These are phyloP conservation scores for Pythium brachiatum DNA, from an alignment of 352 stramenopile genomes.

Conservation along the genomic window DNA sequence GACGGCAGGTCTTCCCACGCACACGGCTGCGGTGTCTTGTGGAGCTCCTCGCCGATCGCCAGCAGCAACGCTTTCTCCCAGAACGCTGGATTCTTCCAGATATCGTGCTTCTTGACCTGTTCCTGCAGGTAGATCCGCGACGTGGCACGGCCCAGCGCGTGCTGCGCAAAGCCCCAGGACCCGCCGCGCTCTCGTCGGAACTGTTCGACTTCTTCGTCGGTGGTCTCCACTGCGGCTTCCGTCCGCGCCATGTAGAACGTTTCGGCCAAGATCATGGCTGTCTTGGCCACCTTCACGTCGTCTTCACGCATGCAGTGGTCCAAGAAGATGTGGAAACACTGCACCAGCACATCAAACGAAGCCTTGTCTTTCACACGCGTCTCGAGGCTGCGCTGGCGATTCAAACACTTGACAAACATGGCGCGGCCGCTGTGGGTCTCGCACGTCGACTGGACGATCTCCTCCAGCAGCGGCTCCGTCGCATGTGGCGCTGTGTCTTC, in stretches of 20 bases:
- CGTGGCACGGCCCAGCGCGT: constrained; percentile 40
- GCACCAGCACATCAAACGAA: constrained; percentile 60
- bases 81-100: constrained; percentile 85
- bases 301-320: constrained; percentile 73
- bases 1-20: constrained; percentile 79
- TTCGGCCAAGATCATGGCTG: constrained; percentile 83
- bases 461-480: constrained; percentile 8
- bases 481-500: not conserved
- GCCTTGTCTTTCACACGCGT: constrained; percentile 60
- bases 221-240: not conserved
- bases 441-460: constrained; percentile 26
- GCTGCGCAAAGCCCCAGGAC: constrained; percentile 27
- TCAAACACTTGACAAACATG: constrained; percentile 80
- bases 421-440: constrained; percentile 39
- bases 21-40: constrained; percentile 69
- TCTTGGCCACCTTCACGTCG: constrained; percentile 84
- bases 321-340: constrained; percentile 73
- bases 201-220: constrained; percentile 22
- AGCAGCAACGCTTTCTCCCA: constrained; percentile 85
- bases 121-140: constrained; percentile 76
- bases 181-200: constrained; percentile 25
- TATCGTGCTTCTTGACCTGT: constrained; percentile 79
- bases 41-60: constrained; percentile 78
- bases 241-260: constrained; percentile 61
- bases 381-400: constrained; percentile 76